Evolutionary conservation across 106 monocot species (phyloP), one percentile per base, ranked within the genome.

Genomic region (Dioscorea alata): DNA sequence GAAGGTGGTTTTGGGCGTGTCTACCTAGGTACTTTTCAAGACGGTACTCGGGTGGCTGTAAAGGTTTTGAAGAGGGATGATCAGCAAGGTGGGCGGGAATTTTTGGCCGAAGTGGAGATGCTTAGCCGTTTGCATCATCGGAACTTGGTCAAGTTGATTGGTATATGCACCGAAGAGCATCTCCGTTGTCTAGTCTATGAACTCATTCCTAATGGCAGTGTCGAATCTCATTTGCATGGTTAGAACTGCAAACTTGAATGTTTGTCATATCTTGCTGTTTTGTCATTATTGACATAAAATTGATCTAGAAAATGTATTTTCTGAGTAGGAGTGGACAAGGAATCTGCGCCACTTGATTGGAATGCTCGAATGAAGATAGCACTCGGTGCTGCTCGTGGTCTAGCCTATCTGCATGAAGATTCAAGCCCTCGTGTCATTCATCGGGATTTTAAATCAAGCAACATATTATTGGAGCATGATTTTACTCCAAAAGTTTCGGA

Each of bases 201-300:
- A 71, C 88, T 96, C 25, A 78, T 96, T 70, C 84, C 91, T 20
- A 96, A 96, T 72, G 95, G 95, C 14, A 96, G 95, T 60, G 88
- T 96, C 69, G 95, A 96, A 63, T 96, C 95, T 32, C 95, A 96
- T 81, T 81, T 96, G 33, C 95, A 96, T 86, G 95, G 95, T 91
- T 78, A 70, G 79, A 57, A 42, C 10, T 42, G 6, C 2, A 0
- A 10, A 42, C 42, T 10, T 42, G 6, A 42, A 42, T 42, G 42
- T 42, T 10, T 28, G 28, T 28, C 4, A 6, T 42, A 42, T 42
- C 42, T 42, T 8, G 42, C 42, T 6, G 42, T 42, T 42, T 42
- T 5, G 10, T 42, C 10, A 0, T 42, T 42, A 1, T 42, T 42
- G 6, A 42, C 0, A 42, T 42, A 42, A 42, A 42, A 42, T 42